Conservation (phyloP, 2,329 filamentous ascomycete species). For the Trichoderma sp. region DNA sequence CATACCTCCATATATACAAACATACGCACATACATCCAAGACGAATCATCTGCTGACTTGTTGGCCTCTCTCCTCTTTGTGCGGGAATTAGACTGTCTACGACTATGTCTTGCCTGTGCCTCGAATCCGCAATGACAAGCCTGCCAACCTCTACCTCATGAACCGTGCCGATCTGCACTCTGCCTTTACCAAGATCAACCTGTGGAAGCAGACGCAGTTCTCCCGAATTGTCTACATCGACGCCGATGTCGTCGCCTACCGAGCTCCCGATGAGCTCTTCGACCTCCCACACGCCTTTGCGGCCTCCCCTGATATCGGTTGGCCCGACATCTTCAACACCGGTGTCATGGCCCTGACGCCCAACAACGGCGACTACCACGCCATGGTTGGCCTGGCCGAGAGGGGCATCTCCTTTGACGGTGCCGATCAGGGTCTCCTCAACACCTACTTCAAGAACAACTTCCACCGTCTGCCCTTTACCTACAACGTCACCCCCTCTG, state of each 20-base stretch:
- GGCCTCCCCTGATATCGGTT: slow-evolving; percentile 90
- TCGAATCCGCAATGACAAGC: slow-evolving; percentile 71
- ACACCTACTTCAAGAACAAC: slow-evolving; percentile 83
- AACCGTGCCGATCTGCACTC: slow-evolving; percentile 85
- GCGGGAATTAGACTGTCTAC: slow-evolving; percentile 65
- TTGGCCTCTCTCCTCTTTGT: neutral
- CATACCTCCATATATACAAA: neutral
- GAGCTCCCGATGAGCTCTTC: slow-evolving; percentile 92
- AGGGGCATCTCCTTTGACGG: slow-evolving; percentile 93
- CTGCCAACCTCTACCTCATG: slow-evolving; percentile 88
- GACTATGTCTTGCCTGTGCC: slow-evolving; percentile 85
- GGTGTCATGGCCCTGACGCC: slow-evolving; percentile 91
- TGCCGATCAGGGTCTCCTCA: slow-evolving; percentile 91
- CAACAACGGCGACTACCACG: slow-evolving; percentile 83
- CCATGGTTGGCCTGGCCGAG: slow-evolving; percentile 78
- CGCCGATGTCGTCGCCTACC: slow-evolving; percentile 85
- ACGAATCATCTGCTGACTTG: neutral
- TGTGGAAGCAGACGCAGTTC: slow-evolving; percentile 91
- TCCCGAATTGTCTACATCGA: slow-evolving; percentile 93
- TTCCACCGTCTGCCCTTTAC: slow-evolving; percentile 90
- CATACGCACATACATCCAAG: neutral
- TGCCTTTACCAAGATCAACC: slow-evolving; percentile 92
- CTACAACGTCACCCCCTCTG: slow-evolving; percentile 96
- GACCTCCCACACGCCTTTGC: slow-evolving; percentile 58
- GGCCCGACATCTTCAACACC: slow-evolving; percentile 98